Evolutionary conservation across 805 yeast genomes (phyloP).

Genomic region (Kazachstania bromeliacearum): DNA sequence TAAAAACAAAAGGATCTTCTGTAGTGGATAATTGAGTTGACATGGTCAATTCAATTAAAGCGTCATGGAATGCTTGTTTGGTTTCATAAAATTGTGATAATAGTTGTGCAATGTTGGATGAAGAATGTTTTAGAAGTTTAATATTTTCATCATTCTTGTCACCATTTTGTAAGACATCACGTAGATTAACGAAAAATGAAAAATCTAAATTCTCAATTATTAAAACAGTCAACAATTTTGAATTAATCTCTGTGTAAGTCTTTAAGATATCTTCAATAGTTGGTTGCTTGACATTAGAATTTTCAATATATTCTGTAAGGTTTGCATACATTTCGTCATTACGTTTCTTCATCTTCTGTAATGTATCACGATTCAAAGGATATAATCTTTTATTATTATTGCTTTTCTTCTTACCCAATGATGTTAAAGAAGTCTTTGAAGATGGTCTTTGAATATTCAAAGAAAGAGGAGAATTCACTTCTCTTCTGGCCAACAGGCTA

Average conservation of each 20-base stretch:
- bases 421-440: not conserved
- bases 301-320: conserved; percentile 2
- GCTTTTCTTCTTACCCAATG: not conserved
- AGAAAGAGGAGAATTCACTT: not conserved
- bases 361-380: conserved; percentile 18
- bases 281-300: conserved; percentile 7
- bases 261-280: conserved; percentile 17
- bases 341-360: conserved; percentile 13
- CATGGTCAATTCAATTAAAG: conserved; percentile 48
- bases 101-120: conserved; percentile 18
- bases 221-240: conserved; percentile 19
- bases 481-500: not conserved
- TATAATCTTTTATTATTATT: conserved; percentile 7
- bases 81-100: conserved; percentile 59
- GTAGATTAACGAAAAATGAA: conserved; percentile 23
- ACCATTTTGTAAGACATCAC: conserved; percentile 11
- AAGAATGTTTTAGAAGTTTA: conserved; percentile 24
- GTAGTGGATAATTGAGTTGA: conserved; percentile 61
- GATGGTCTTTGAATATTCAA: not conserved
- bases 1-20: conserved; percentile 66
- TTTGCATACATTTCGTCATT: conserved; percentile 10
- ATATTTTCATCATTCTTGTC: conserved; percentile 18
- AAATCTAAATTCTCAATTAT: conserved; percentile 26
- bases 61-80: conserved; percentile 64
- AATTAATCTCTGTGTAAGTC: conserved; percentile 26